phyloP scores from a whole-genome alignment of 345 rosid genomes.

The Nephelium lappaceum region DNA sequence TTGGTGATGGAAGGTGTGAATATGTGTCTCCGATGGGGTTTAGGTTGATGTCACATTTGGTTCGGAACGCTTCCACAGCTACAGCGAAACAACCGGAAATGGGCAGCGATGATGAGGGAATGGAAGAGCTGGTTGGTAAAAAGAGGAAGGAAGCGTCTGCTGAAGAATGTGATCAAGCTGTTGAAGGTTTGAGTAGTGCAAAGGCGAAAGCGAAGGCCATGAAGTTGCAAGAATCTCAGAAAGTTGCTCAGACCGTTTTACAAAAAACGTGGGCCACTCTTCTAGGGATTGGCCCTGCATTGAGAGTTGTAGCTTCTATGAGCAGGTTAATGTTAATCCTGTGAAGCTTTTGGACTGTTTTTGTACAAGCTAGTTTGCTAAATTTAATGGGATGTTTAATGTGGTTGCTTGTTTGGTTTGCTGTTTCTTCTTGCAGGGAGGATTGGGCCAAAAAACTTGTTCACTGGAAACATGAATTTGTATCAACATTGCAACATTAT shows the following conservation, averaged over 20 bases:
- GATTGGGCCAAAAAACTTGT: slow-evolving; percentile 68
- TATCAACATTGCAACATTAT: slow-evolving; percentile 67
- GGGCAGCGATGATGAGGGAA: slow-evolving; percentile 57
- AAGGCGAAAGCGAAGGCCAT: slow-evolving; percentile 72
- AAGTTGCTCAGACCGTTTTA: slow-evolving; percentile 45
- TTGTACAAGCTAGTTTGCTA: background rate
- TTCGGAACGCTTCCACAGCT: slow-evolving; percentile 61
- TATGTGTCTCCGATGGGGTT: slow-evolving; percentile 32
- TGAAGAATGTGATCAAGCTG: slow-evolving; percentile 80
- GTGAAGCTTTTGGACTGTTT: slow-evolving; percentile 9
- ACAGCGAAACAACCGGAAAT: slow-evolving; percentile 60
- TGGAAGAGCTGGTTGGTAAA: slow-evolving; percentile 38
- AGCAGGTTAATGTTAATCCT: slow-evolving; percentile 58
- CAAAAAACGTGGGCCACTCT: slow-evolving; percentile 48
- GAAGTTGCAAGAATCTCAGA: slow-evolving; percentile 52
- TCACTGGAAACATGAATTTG: slow-evolving; percentile 66
- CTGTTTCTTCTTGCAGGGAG: slow-evolving; percentile 46
- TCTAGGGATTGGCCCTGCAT: slow-evolving; percentile 64
- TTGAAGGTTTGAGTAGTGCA: slow-evolving; percentile 63
- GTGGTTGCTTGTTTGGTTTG: slow-evolving; percentile 14
- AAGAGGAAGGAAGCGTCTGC: slow-evolving; percentile 72
- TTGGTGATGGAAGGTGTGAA: slow-evolving; percentile 33
- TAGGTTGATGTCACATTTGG: slow-evolving; percentile 34
- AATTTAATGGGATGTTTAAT: background rate
- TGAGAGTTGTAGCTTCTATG: slow-evolving; percentile 77